phyloP scores from a whole-genome alignment of 768 basidiomycete species.

The Amylocystis lapponica region DNA sequence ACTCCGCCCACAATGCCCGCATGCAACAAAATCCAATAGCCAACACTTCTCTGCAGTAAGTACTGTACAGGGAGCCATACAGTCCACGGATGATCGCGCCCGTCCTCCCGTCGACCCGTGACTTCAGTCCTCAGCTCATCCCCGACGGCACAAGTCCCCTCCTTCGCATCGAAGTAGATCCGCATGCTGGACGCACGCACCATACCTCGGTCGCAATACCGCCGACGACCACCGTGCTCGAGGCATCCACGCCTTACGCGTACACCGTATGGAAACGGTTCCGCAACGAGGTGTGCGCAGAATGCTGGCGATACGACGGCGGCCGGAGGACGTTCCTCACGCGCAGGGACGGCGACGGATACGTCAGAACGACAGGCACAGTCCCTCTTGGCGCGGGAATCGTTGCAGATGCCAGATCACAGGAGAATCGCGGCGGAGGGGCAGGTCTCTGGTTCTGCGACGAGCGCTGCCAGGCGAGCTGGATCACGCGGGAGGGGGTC shows the following conservation, averaged over 20 bases:
- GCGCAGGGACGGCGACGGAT: conserved; percentile 20
- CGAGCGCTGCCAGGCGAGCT: conserved; percentile 38
- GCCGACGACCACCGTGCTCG: conserved; percentile 12
- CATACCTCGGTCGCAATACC: conserved; percentile 14
- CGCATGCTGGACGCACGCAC: conserved; percentile 19
- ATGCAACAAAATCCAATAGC: too few relatives aligned
- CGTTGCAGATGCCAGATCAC: background rate
- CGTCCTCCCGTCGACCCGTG: too few relatives aligned
- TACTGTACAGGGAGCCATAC: too few relatives aligned
- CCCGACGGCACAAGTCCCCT: conserved; percentile 1
- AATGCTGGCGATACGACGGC: conserved; percentile 57
- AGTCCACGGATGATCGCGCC: too few relatives aligned
- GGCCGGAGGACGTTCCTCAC: conserved; percentile 26
- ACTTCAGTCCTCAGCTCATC: too few relatives aligned
- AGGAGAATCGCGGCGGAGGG: background rate
- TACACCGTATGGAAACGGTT: conserved; percentile 57
- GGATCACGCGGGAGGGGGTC: conserved; percentile 28
- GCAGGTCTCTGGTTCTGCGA: conserved; percentile 56
- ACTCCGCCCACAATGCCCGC: too few relatives aligned
- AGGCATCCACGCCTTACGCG: conserved; percentile 42
- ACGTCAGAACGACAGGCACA: background rate
- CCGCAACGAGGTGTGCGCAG: conserved; percentile 59
- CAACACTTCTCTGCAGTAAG: too few relatives aligned
- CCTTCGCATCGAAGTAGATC: conserved; percentile 11
- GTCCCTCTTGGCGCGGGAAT: too few relatives aligned